A percentile compares a stretch with the other conserved stretches of the same genome.
These are phyloP conservation scores for Serendipita sp. DNA, from an alignment of 1,284 basidiomycete genomes.

Conservation along the genomic window DNA sequence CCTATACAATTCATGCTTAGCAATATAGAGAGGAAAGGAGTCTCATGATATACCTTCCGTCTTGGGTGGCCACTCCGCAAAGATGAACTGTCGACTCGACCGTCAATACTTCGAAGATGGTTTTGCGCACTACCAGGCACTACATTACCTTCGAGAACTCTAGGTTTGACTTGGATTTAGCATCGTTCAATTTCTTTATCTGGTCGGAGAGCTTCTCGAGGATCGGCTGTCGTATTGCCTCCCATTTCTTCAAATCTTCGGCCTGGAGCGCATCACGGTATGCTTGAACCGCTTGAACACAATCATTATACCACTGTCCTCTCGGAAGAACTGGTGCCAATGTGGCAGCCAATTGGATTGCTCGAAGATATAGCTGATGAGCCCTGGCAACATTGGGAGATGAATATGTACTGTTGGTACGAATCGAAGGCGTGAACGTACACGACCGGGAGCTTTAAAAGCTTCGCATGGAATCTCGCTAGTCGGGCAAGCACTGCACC, in stretches of 20 bases:
- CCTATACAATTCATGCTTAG: neutral
- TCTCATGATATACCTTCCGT: neutral
- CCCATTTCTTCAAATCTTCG: neutral
- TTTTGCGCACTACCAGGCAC: neutral
- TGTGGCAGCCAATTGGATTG: neutral
- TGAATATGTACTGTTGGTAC: neutral
- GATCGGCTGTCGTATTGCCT: neutral
- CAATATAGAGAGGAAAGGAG: neutral
- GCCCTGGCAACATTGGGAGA: neutral
- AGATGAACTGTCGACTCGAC: conserved; percentile 2
- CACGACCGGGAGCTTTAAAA: neutral
- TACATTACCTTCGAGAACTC: neutral
- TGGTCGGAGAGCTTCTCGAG: neutral
- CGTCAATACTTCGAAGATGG: neutral
- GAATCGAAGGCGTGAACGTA: neutral
- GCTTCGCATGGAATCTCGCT: neutral
- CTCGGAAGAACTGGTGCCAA: neutral
- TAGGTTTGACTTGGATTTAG: neutral
- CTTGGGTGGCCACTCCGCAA: neutral
- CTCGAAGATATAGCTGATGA: neutral
- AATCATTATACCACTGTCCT: conserved; percentile 10
- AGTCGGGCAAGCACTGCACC: neutral
- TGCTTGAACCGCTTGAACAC: conserved; percentile 9
- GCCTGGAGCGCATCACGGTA: neutral
- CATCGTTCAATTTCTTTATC: neutral